These are phyloP conservation scores for Torulaspora microellipsoides DNA, from an alignment of 805 yeast species.

Conservation along the genomic window DNA sequence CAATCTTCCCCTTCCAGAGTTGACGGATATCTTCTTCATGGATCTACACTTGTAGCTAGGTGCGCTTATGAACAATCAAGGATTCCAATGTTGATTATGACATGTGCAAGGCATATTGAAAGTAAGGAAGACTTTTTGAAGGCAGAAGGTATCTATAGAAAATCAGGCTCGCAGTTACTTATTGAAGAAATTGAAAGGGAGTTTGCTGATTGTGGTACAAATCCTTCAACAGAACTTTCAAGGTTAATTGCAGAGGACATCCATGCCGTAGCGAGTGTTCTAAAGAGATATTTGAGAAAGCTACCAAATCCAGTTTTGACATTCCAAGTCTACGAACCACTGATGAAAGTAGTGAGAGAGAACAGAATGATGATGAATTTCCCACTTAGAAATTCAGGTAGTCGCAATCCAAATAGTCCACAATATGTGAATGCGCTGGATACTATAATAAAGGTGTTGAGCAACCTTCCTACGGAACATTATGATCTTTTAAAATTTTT, in stretches of 20 bases:
- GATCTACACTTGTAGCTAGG: slow-evolving; percentile 56
- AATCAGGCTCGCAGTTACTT: slow-evolving; percentile 72
- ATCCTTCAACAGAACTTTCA: slow-evolving; percentile 36
- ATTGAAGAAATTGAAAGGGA: slow-evolving; percentile 30
- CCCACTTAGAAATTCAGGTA: slow-evolving; percentile 19
- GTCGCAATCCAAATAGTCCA: slow-evolving; percentile 3
- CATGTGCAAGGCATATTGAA: slow-evolving; percentile 77
- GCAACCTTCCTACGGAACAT: slow-evolving; percentile 64
- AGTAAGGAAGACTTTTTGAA: slow-evolving; percentile 53
- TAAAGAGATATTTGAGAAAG: slow-evolving; percentile 81
- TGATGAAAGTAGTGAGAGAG: slow-evolving; percentile 49
- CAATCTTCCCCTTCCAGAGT: slow-evolving; percentile 28
- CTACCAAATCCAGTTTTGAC: slow-evolving; percentile 84
- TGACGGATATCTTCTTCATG: slow-evolving; percentile 21
- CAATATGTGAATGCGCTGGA: slow-evolving; percentile 24
- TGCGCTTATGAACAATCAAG: slow-evolving; percentile 54
- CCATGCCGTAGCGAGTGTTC: slow-evolving; percentile 78
- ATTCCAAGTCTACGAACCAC: slow-evolving; percentile 59
- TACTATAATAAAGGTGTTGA: slow-evolving; percentile 44
- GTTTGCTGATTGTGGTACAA: slow-evolving; percentile 34
- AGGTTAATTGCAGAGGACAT: slow-evolving; percentile 56
- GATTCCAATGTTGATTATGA: slow-evolving; percentile 67
- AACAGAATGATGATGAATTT: slow-evolving; percentile 19
- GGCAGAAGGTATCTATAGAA: slow-evolving; percentile 84
- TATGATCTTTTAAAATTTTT: slow-evolving; percentile 50